Evolutionary conservation across 2,329 filamentous ascomycete species (phyloP), one percentile per base, ranked within the genome.

Genomic region (Talaromyces verruculosus): DNA sequence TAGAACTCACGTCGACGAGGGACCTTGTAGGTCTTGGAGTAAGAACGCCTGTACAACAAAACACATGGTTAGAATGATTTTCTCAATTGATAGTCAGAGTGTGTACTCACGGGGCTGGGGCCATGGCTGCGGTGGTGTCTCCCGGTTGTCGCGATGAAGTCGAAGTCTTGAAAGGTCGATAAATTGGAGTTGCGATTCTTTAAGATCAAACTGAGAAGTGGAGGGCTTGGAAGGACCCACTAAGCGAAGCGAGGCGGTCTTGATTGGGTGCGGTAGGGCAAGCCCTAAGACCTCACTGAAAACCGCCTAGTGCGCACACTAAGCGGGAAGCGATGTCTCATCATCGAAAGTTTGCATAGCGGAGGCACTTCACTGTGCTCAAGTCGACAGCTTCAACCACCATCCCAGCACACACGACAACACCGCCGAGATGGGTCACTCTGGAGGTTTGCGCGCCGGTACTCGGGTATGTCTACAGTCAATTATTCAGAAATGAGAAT

Each of bases 21-120:
- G 87, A 96, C 93, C 91, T 96, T 97, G 84, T 96, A 96, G 88
- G 95, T 99, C 92, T 99, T 99, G 82, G 91, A 96, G 87, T 97
- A 97, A 78, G 90, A 91, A 82, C 89, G 84, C 75, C 79, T 81
- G 71, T 61, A 71, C 57, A 66, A 49, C 68, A 61, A 68, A 49
- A 30, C 37, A 57, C 77, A 74, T 76, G 74, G 75, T 68, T 63
- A 35, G 62, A 61, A 68, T 72, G 81, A 79, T 76, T 77, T 75
- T 71, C 75, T 73, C 74, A 64, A 57, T 71, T 72, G 70, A 65
- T 28, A 1, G 35, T 10, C 15, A 68, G 47, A 51, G 67, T 64
- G 55, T 63, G 72, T 77, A 80, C 79, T 79, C 77, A 80, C 77
- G 75, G 74, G 69, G 74, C 72, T 72, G 77, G 74, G 73, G 78